Evolutionary conservation across 140 eudicot genomes (phyloP), one percentile per base, ranked within the genome.

Genomic region (Flaveria floridana): DNA sequence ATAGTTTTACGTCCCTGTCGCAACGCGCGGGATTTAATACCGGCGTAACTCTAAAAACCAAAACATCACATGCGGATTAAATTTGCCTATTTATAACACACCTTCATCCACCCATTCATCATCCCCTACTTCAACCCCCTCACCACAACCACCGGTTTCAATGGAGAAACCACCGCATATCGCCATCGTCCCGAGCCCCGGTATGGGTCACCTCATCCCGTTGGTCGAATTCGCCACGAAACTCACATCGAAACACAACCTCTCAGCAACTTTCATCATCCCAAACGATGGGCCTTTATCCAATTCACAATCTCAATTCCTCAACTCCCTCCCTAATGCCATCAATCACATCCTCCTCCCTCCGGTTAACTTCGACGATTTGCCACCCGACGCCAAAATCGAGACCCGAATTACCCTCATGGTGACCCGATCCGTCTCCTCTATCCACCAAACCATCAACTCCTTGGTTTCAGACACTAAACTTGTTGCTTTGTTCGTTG

Each of bases 131-230:
- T 34, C 68, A 19, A 37, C 4, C 41, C 16, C 12, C 2, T 11
- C 48, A 44, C 10, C 7, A 3, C 3, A 13, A 13, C 18, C 46
- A 18, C 56, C 59, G 4, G 28, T n/a, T 2, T 10, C 3, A 1
- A 80, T 74, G 84, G 73, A 68, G 3, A 68, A 41, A 77, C 73
- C 67, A 18, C 82, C 85, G 12, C 87, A 80, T 53, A 46, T 83
- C 25, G 80, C 64, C 65, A 0, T 86, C 4, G 51, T 86, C 14
- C 82, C 87, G 2, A 80, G 83, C 51, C 90, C 90, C 3, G 90
- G 90, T 0, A 80, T 80, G 85, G 90, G 87, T 55, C 87, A 86
- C 64, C 62, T 83, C 47, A 81, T 83, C 72, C 87, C 90, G 13
- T 28, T 83, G 16, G 73, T 73, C 18, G 84, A 86, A 64, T 76